Evolutionary conservation across 257 asterid genomes (phyloP).

Genomic region (Solanum infundibuliforme): DNA sequence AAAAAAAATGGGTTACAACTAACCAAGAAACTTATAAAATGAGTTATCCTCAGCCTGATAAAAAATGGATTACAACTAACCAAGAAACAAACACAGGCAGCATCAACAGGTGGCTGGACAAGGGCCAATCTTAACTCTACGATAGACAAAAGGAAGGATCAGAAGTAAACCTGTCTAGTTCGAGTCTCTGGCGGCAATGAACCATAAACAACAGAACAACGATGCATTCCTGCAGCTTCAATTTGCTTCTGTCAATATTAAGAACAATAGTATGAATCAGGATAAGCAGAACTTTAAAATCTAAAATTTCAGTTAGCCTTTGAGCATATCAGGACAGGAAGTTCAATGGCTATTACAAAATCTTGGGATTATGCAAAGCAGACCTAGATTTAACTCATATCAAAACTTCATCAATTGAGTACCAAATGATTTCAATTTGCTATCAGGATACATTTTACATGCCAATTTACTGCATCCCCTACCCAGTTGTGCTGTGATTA

Average conservation of each 20-base stretch:
- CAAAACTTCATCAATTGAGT: not conserved
- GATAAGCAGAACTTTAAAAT: not conserved
- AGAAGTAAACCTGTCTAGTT: conserved; percentile 67
- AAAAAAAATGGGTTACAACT: not conserved
- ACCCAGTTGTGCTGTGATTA: not conserved
- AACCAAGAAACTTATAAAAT: not conserved
- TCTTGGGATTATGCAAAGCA: not conserved
- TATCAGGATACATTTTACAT: not conserved
- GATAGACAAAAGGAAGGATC: not conserved
- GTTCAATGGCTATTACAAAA: not conserved
- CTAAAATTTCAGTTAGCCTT: not conserved
- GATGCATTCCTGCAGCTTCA: conserved; percentile 60
- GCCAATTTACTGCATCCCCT: not conserved
- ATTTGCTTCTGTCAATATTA: conserved; percentile 52
- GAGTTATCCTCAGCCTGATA: not conserved
- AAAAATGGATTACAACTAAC: not conserved
- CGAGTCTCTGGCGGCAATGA: conserved; percentile 97
- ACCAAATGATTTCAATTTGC: not conserved
- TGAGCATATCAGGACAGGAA: not conserved
- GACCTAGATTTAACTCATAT: not conserved
- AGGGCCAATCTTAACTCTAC: not conserved
- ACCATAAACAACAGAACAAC: conserved; percentile 94
- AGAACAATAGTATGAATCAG: not conserved
- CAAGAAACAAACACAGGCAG: not conserved
- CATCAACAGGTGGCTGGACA: not conserved